Evolutionary conservation across 2,329 filamentous ascomycete species (phyloP), one percentile per base, ranked within the genome.

Genomic region (Diaporthe amygdali): DNA sequence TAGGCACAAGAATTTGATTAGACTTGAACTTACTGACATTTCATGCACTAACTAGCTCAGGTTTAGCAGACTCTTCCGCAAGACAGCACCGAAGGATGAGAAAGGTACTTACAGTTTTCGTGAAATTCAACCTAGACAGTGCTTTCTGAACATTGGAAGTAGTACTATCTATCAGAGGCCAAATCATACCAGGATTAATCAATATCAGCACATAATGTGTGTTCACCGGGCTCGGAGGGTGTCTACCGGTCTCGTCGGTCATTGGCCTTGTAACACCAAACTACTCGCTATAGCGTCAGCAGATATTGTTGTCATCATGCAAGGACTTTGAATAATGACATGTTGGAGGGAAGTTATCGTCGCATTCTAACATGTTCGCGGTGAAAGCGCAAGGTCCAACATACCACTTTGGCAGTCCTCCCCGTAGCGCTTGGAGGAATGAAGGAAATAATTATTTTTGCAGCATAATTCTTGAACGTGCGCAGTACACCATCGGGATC

Each of bases 51-150:
- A 44, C 59, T 64, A 20, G 34, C 3, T 1, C 15, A 49, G 10
- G 4, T 1, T 64, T 14, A 64, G 44, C 59, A 37, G 4, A 37
- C 6, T 7, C 14, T 25, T 30, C 8, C 12, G 14, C 4, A 20
- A 22, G 27, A 17, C 12, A 4, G 14, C 14, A 15, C 1, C 9
- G 4, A 6, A 8, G 12, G 17, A 15, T 12, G 12, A 34, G 30
- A 4, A 12, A n/a, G 7, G 25, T 22, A 49, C 59, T 37, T 30
- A 64, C 59, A 49, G 41, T 64, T 22, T 64, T 63, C 27, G 59
- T 15, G 5, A 64, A 37, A 5, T 34, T 49, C n/a, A 64, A 64
- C 12, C 59, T 22, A 27, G 17, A 10, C 20, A 47, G 20, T 15
- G 30, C 59, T 30, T 64, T 64, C 41, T 64, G 41, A 15, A n/a